phyloP scores from a whole-genome alignment of 257 asterid genomes.

The Solanum pimpinellifolium region DNA sequence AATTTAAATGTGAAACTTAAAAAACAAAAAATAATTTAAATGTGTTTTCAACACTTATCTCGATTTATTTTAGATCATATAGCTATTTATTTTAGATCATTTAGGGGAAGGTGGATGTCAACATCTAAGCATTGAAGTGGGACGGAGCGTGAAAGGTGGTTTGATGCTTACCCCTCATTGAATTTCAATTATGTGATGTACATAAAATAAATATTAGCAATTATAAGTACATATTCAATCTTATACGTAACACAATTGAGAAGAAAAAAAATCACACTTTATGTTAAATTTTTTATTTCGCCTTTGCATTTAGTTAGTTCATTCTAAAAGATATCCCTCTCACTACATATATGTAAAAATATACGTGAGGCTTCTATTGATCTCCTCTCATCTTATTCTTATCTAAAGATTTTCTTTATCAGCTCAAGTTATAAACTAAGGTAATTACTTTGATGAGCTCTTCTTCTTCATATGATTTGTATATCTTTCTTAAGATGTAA shows the following conservation, averaged over 20 bases:
- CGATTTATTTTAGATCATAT: neutral
- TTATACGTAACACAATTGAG: neutral
- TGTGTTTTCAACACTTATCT: too few species aligned
- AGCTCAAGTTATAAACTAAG: neutral
- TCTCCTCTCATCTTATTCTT: neutral
- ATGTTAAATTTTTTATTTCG: neutral
- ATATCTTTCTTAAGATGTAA: neutral
- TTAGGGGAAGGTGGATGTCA: neutral
- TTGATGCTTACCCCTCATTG: fast-evolving
- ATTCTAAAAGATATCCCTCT: neutral
- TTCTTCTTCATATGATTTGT: neutral
- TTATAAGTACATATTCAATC: neutral
- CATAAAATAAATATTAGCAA: too few species aligned
- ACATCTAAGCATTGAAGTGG: neutral
- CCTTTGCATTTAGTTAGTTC: neutral
- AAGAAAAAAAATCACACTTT: neutral
- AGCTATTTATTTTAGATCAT: neutral
- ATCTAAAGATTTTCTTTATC: neutral
- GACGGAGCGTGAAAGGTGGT: neutral
- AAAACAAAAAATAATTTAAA: too few species aligned
- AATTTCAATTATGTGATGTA: too few species aligned
- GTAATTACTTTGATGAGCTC: neutral
- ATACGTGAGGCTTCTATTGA: neutral
- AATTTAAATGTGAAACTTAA: too few species aligned
- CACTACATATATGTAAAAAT: neutral